A percentile compares a stretch with the other conserved stretches of the same genome.
These are phyloP conservation scores for Hymenoscyphus linearis DNA, from an alignment of 2,329 filamentous ascomycete genomes.

Conservation along the genomic window DNA sequence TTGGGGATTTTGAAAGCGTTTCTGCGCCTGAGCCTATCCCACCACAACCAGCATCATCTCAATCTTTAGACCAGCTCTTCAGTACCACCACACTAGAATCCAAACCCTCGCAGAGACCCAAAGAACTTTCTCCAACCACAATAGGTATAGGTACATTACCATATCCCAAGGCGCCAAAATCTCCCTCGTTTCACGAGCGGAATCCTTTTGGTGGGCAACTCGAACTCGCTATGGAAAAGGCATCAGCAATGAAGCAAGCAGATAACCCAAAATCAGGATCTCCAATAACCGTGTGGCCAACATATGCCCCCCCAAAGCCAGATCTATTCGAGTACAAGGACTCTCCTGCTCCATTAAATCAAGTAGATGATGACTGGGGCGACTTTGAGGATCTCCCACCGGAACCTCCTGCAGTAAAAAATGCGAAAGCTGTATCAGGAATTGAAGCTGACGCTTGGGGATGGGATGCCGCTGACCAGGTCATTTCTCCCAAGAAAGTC, in stretches of 20 bases:
- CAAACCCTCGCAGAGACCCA: constrained; percentile 30
- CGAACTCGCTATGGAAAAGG: constrained; percentile 40
- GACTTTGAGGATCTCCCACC: constrained; percentile 43
- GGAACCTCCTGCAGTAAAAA: constrained; percentile 19
- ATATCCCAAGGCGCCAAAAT: constrained; percentile 45
- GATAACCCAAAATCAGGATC: constrained; percentile 31
- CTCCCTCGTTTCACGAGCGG: constrained; percentile 47
- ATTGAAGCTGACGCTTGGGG: constrained; percentile 29
- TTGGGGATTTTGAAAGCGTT: constrained; percentile 62
- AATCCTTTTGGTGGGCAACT: constrained; percentile 46
- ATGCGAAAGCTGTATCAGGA: constrained; percentile 14
- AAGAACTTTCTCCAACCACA: constrained; percentile 33
- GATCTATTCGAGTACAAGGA: constrained; percentile 22
- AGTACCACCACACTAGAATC: constrained; percentile 28
- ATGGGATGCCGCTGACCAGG: constrained; percentile 29
- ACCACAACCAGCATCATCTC: constrained; percentile 18
- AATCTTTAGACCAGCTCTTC: constrained; percentile 31
- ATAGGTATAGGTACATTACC: constrained; percentile 28
- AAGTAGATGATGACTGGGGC: constrained; percentile 47
- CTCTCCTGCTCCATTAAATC: constrained; percentile 25
- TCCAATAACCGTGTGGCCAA: constrained; percentile 31
- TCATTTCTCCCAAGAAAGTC: constrained; percentile 7
- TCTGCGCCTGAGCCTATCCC: constrained; percentile 24
- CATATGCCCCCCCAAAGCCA: constrained; percentile 21
- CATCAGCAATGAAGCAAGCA: constrained; percentile 30